Base-by-base conservation (phyloP, 2,329 filamentous ascomycete genomes). In the Verticillium dahliae region DNA sequence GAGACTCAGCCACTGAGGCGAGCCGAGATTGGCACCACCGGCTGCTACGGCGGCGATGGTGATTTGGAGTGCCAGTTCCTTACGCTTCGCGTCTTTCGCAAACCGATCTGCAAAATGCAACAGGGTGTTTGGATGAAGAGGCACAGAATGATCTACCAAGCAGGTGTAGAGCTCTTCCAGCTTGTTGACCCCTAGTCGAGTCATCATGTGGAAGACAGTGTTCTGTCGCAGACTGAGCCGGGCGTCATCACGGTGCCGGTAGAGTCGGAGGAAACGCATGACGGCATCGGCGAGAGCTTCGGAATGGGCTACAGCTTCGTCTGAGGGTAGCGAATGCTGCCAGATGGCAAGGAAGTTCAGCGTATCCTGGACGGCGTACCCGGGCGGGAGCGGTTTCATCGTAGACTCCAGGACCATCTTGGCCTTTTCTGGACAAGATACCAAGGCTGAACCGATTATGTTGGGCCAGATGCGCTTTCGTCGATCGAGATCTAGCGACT, bases 41-140 rank as follows among this genome's bases (percentile, higher is more conserved):
- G 62, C 68, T 14, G 76, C 71, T 5, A 84, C 66, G 18, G 75
- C 67, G 2, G 57, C 58, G 27, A 67, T 67, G 6, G 76, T 61
- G n/a, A 86, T 75, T 4, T 76, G 71, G 54, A 81, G 75, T 0
- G 83, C 73, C 10, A 69, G 35, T 15, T 66, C 63, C 63, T 83
- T 84, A 67, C 78, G 72, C 4, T 67, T 63, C 13, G 67, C 65
- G 9, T 69, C 67, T 56, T 70, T 69, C 1, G 82, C 80, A 33
- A 88, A 69, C 3, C 71, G 75, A 52, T 71, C 72, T 3, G 81
- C 81, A 54, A 84, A 76, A 1, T 82, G 79, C 2, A 84, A 68
- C 15, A 75, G 69, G 0, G 83, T 85, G 63, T 80, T 70, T 10
- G 66, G 64, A 55, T 79, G 74, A 4, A 83, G 62, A 4, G 65